Percentiles rank a stretch among this genome's conserved stretches.
Conservation (phyloP, 345 rosid genomes). For the Ceriops tagal region DNA sequence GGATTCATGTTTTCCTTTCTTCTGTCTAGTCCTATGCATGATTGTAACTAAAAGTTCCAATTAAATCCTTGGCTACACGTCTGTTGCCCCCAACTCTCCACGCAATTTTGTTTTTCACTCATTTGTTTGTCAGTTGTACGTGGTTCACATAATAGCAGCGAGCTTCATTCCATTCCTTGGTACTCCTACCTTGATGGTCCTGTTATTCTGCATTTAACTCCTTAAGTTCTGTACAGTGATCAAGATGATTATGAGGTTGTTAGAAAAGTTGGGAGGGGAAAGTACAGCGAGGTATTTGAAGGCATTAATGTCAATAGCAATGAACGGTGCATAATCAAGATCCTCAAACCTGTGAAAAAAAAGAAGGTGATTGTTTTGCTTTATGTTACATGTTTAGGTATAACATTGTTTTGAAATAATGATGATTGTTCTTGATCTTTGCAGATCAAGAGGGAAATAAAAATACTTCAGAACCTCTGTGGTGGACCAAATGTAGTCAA, state of each 20-base stretch:
- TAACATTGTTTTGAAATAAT: not conserved
- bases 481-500: conserved; percentile 80
- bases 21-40: not conserved
- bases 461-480: conserved; percentile 82
- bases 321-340: conserved; percentile 73
- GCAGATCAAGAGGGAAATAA: conserved; percentile 85
- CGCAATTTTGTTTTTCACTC: not conserved
- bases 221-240: conserved; percentile 35
- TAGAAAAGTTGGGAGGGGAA: conserved; percentile 85
- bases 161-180: not conserved
- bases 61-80: not conserved
- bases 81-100: not conserved
- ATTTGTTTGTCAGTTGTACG: not conserved
- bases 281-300: conserved; percentile 83
- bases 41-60: too few relatives aligned
- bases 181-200: not conserved
- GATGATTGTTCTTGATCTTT: conserved; percentile 2
- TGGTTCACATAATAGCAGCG: too few relatives aligned
- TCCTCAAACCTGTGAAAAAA: conserved; percentile 85
- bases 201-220: not conserved
- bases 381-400: not conserved
- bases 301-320: conserved; percentile 61
- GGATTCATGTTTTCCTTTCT: not conserved
- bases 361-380: conserved; percentile 55
- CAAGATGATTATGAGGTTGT: conserved; percentile 89